Conservation (phyloP, 371 early-diverging fungal genomes). For the Rhizopus sp. region DNA sequence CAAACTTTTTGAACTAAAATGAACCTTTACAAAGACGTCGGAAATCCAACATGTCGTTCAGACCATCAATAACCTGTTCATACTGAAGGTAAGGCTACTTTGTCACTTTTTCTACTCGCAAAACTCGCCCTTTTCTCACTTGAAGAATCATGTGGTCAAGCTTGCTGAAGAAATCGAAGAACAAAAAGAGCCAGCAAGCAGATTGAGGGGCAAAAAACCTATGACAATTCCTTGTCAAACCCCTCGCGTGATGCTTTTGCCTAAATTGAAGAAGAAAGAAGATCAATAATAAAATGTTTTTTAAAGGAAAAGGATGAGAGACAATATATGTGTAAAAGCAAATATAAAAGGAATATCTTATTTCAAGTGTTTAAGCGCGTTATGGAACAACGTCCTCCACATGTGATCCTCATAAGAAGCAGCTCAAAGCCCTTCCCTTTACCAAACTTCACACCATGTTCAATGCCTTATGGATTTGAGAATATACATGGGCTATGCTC, state of each 20-base stretch:
- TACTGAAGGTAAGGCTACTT: conserved; percentile 2
- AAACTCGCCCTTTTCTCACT: conserved; percentile 6
- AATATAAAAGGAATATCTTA: too few relatives aligned
- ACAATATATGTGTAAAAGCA: too few relatives aligned
- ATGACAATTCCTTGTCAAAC: conserved; percentile 3
- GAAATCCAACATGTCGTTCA: neutral
- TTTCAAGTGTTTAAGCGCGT: too few relatives aligned
- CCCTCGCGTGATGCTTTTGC: conserved; percentile 1
- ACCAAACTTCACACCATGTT: too few relatives aligned
- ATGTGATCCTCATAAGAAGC: too few relatives aligned
- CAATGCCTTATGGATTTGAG: too few relatives aligned
- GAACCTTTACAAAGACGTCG: neutral
- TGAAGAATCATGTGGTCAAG: conserved; percentile 5
- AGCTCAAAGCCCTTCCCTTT: too few relatives aligned
- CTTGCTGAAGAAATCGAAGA: neutral
- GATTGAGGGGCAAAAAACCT: conserved; percentile 4
- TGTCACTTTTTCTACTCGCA: conserved; percentile 6
- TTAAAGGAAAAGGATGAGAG: neutral
- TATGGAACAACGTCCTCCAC: too few relatives aligned
- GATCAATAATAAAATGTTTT: conserved; percentile 2
- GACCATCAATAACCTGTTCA: neutral
- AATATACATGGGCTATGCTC: too few relatives aligned
- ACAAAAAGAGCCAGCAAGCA: neutral
- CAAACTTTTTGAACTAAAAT: too few relatives aligned
- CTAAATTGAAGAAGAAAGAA: conserved; percentile 4